Conservation (phyloP, 2,329 filamentous ascomycete genomes). For the Nannizziopsis barbatae region DNA sequence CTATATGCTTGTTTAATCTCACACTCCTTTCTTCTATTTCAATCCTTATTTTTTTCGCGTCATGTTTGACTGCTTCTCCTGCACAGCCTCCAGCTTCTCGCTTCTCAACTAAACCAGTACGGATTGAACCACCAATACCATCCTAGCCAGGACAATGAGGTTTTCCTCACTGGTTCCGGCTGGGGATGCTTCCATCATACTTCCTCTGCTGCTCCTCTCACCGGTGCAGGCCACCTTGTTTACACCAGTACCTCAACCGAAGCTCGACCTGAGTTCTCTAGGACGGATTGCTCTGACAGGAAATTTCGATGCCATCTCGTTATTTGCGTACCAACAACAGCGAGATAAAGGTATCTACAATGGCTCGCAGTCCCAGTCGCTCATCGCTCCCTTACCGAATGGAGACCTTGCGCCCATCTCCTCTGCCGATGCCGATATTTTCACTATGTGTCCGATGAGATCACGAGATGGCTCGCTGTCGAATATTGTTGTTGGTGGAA, state of each 20-base stretch:
- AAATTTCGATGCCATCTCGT: slow-evolving; percentile 81
- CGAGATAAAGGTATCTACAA: slow-evolving; percentile 42
- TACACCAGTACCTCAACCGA: slow-evolving; percentile 27
- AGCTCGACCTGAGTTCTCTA: slow-evolving; percentile 61
- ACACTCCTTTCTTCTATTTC: background rate
- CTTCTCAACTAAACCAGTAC: slow-evolving; percentile 1
- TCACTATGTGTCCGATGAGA: slow-evolving; percentile 73
- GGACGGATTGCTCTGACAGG: slow-evolving; percentile 78
- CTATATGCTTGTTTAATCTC: background rate
- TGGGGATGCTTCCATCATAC: slow-evolving; percentile 26
- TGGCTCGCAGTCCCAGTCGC: slow-evolving; percentile 52
- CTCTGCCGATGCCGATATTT: slow-evolving; percentile 71
- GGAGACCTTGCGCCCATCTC: slow-evolving; percentile 66
- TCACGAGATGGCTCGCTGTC: slow-evolving; percentile 53
- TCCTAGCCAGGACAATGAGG: slow-evolving; percentile 32
- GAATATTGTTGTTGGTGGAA: slow-evolving; percentile 80
- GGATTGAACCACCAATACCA: background rate
- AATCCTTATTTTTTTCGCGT: slow-evolving; percentile 4
- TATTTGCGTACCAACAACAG: slow-evolving; percentile 78
- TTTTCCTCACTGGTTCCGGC: slow-evolving; percentile 35
- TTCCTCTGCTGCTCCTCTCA: slow-evolving; percentile 12
- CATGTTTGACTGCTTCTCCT: slow-evolving; percentile 1
- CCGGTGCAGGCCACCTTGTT: slow-evolving; percentile 27
- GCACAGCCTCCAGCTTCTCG: background rate
- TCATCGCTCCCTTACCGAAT: slow-evolving; percentile 74